Conservation (phyloP, 108 stramenopile genomes). For the Licmophora abbreviata region DNA sequence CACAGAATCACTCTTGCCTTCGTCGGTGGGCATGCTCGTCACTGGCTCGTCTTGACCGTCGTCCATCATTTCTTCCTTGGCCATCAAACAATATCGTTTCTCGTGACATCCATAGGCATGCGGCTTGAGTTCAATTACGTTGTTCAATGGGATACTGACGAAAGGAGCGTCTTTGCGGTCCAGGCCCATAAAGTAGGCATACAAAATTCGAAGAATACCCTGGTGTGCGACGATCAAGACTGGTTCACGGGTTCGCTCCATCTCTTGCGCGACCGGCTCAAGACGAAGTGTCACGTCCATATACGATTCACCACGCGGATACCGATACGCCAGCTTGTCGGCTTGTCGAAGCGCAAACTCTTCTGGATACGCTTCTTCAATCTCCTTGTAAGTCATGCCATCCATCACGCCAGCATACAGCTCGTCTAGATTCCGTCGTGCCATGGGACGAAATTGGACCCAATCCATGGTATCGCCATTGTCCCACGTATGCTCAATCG, state of each 20-base stretch:
- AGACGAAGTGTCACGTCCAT: constrained; percentile 97
- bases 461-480: constrained; percentile 77
- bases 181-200: constrained; percentile 98
- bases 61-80: constrained; percentile 79
- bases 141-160: constrained; percentile 94
- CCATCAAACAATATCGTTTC: constrained; percentile 84
- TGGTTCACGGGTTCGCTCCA: constrained; percentile 97
- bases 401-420: constrained; percentile 91
- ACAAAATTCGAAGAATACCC: constrained; percentile 94
- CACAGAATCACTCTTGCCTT: constrained; percentile 6
- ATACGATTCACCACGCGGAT: constrained; percentile 93
- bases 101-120: constrained; percentile 95
- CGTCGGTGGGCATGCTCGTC: constrained; percentile 64
- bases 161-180: constrained; percentile 94
- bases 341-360: constrained; percentile 87
- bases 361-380: constrained; percentile 90
- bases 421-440: constrained; percentile 87
- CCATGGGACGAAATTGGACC: constrained; percentile 78
- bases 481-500: constrained; percentile 51
- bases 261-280: constrained; percentile 95
- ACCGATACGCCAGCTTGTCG: constrained; percentile 92
- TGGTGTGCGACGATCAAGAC: constrained; percentile 95
- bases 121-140: constrained; percentile 93
- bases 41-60: constrained; percentile 91
- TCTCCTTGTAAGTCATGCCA: constrained; percentile 95